Evolutionary conservation across 352 stramenopile genomes (phyloP), one percentile per base, ranked within the genome.

Genomic region (Phytophthora citricola): DNA sequence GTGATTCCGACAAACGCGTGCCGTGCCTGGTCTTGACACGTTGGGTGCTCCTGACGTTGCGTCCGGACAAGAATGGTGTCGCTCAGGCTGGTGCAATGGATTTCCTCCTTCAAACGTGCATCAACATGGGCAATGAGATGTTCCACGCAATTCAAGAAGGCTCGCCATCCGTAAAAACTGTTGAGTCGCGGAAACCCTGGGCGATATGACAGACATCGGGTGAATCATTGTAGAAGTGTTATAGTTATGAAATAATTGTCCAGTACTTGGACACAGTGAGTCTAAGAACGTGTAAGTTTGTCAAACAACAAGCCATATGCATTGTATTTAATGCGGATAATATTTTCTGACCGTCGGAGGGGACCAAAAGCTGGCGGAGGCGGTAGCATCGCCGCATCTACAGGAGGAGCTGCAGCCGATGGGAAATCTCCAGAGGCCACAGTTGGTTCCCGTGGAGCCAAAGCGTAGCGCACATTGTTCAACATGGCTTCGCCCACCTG

Each of bases 401-500:
- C 43, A 17, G 63, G 50, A 4, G 45, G 29, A 20, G 32, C 22
- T 0, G 51, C 1, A 29, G 26, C 50, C 20, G 26, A n/a, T n/a
- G 32, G 32, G n/a, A 57, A 58, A 58, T 65, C 39, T 48, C 51
- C 59, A 29, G 59, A 65, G 20, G 64, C 38, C 11, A 54, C 0
- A 22, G 24, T 68, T 3, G 32, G 20, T 26, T 63, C 50, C 2
- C 53, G 58, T 47, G 65, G 60, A 5, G 32, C 9, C 27, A 73
- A 68, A 31, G 65, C 54, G 46, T 69, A 73, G 55, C 53, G 64
- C 27, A 75, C 66, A 26, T 72, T 70, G 34, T 69, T 75, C 12
- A 78, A 58, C 71, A 78, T 75, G 1, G 66, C 71, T 24, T 75
- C 66, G 17, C 63, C 71, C 31, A 78, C 58, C 39, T 73, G 68